Evolutionary conservation across 139 green algal genomes (phyloP).

Genomic region (Diplosphaera chodatii): DNA sequence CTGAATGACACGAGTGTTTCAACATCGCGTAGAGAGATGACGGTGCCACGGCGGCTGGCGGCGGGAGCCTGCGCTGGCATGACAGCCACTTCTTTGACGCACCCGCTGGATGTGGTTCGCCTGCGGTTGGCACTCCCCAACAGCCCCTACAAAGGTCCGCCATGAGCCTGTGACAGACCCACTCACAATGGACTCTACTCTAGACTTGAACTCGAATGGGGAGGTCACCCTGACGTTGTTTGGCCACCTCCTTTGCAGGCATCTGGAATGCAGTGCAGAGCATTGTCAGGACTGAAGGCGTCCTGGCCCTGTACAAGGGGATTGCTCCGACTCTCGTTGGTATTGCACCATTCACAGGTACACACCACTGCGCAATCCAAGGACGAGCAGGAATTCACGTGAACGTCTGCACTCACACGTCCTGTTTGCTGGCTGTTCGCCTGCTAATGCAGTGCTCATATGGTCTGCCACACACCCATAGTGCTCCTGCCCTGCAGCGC

Average conservation of each 20-base stretch:
- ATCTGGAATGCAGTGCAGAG: slow-evolving; percentile 48
- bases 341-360: slow-evolving; percentile 93
- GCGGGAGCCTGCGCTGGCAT: slow-evolving; percentile 87
- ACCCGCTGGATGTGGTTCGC: slow-evolving; percentile 88
- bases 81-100: slow-evolving; percentile 89
- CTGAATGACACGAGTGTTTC: too few relatives aligned
- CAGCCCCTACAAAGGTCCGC: slow-evolving; percentile 57
- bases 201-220: too few relatives aligned
- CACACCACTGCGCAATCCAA: too few relatives aligned
- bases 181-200: too few relatives aligned
- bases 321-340: slow-evolving; percentile 86
- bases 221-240: too few relatives aligned
- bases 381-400: too few relatives aligned
- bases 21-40: neutral
- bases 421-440: too few relatives aligned
- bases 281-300: slow-evolving; percentile 65
- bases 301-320: slow-evolving; percentile 78
- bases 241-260: slow-evolving; percentile 46
- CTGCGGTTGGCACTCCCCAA: slow-evolving; percentile 82
- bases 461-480: too few relatives aligned
- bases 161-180: neutral
- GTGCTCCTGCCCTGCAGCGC: too few relatives aligned
- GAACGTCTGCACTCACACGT: too few relatives aligned
- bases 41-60: slow-evolving; percentile 53
- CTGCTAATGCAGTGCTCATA: too few relatives aligned